A percentile compares a stretch with the other conserved stretches of the same genome.
Evolutionary conservation across 2,329 filamentous ascomycete genomes (phyloP).

Genomic region (Amauroascus niger): DNA sequence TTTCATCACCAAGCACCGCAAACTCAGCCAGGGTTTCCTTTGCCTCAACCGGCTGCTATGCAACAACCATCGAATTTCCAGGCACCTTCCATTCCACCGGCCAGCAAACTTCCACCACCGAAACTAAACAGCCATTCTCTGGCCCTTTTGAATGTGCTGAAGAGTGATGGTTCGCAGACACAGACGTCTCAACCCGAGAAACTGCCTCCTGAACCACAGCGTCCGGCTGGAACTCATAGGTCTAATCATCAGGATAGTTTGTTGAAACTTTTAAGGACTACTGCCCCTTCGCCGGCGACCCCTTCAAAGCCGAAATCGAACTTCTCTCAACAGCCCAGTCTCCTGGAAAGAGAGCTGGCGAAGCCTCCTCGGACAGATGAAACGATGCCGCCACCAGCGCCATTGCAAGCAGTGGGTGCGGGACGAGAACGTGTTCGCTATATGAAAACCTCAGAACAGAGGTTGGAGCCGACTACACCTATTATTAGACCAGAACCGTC

Average conservation of each 20-base stretch:
- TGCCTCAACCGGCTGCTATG: background rate
- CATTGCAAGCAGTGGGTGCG: background rate
- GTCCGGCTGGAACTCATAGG: conserved; percentile 18
- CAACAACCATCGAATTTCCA: background rate
- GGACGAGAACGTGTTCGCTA: background rate
- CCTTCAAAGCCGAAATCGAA: conserved; percentile 23
- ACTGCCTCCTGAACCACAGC: conserved; percentile 17
- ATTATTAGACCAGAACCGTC: background rate
- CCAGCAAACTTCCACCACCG: conserved; percentile 49
- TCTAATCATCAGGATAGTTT: conserved; percentile 34
- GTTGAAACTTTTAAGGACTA: conserved; percentile 24
- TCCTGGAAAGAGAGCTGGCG: background rate
- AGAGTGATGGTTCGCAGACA: conserved; percentile 27
- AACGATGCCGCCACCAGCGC: background rate
- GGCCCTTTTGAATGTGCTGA: conserved; percentile 51
- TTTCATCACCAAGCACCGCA: background rate
- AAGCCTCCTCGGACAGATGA: background rate
- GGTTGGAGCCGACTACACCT: background rate
- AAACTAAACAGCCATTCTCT: conserved; percentile 50
- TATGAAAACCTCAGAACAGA: background rate
- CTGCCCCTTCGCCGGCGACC: background rate
- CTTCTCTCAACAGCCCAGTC: conserved; percentile 31
- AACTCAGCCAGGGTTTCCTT: background rate
- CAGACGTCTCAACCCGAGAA: conserved; percentile 20
- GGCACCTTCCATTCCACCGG: conserved; percentile 44